A percentile compares a stretch with the other conserved stretches of the same genome.
Evolutionary conservation across 768 basidiomycete genomes (phyloP).

Genomic region (Bullera alba): DNA sequence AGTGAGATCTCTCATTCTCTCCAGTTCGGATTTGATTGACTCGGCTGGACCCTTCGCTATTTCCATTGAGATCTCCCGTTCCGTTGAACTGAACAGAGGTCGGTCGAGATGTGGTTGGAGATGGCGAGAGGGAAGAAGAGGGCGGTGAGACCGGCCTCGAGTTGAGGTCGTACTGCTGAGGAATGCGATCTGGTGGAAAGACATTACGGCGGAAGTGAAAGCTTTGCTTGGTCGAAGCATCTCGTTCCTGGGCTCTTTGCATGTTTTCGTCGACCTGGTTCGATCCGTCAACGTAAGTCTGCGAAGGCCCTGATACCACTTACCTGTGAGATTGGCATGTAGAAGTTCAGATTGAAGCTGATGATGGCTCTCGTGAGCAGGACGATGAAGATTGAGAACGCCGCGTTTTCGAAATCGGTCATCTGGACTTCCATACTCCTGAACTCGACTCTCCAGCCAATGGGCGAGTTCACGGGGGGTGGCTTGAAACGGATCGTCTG

Average conservation of each 20-base stretch:
- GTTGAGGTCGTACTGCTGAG: slow-evolving; percentile 28
- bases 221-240: slow-evolving; percentile 64
- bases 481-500: slow-evolving; percentile 98
- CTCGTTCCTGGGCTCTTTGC: slow-evolving; percentile 75
- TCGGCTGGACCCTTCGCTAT: not conserved
- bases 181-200: slow-evolving; percentile 54
- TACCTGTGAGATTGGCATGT: slow-evolving; percentile 94
- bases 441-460: slow-evolving; percentile 98
- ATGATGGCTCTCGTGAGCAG: slow-evolving; percentile 90
- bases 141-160: slow-evolving; percentile 35
- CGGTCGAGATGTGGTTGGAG: slow-evolving; percentile 1
- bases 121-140: not conserved
- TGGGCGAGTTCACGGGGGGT: slow-evolving; percentile 81
- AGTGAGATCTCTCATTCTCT: not conserved
- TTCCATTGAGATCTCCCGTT: not conserved
- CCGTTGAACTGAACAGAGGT: not conserved
- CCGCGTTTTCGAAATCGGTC: slow-evolving; percentile 98
- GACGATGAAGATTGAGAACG: slow-evolving; percentile 89
- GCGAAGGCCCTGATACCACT: slow-evolving; percentile 6
- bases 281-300: slow-evolving; percentile 2
- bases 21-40: not conserved
- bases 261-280: slow-evolving; percentile 93
- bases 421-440: slow-evolving; percentile 98
- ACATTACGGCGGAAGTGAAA: slow-evolving; percentile 89
- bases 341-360: slow-evolving; percentile 83